Conservation (phyloP, 768 basidiomycete genomes). For the Thelephora ganbajun region DNA sequence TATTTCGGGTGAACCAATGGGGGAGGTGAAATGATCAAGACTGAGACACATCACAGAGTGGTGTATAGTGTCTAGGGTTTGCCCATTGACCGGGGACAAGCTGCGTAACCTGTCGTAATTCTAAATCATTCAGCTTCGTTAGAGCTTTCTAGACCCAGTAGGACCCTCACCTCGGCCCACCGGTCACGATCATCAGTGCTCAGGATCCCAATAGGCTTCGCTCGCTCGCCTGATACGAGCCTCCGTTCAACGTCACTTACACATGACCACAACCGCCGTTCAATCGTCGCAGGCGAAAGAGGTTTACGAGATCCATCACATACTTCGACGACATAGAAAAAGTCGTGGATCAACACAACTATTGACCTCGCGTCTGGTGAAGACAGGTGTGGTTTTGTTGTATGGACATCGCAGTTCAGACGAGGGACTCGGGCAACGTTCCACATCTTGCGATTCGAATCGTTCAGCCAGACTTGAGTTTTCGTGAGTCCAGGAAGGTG, state of each 20-base stretch:
- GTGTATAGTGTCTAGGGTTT: slow-evolving; percentile 48
- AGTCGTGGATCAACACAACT: slow-evolving; percentile 61
- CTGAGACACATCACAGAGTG: slow-evolving; percentile 69
- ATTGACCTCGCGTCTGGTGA: slow-evolving; percentile 42
- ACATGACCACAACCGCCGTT: slow-evolving; percentile 28
- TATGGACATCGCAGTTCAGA: slow-evolving; percentile 47
- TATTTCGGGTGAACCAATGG: neutral
- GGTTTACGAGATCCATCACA: slow-evolving; percentile 25
- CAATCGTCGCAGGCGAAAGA: slow-evolving; percentile 27
- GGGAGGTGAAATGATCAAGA: slow-evolving; percentile 50
- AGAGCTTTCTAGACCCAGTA: neutral
- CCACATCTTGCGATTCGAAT: slow-evolving; percentile 49
- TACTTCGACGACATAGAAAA: slow-evolving; percentile 66
- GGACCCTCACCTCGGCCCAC: slow-evolving; percentile 56
- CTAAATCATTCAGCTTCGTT: slow-evolving; percentile 20
- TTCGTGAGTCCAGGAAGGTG: neutral
- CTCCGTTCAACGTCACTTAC: slow-evolving; percentile 45
- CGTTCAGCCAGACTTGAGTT: slow-evolving; percentile 50
- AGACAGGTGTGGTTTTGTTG: slow-evolving; percentile 28
- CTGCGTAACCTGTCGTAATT: slow-evolving; percentile 58
- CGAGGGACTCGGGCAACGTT: slow-evolving; percentile 68
- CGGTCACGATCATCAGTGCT: slow-evolving; percentile 70
- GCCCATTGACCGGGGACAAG: slow-evolving; percentile 49
- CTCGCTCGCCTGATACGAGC: slow-evolving; percentile 34
- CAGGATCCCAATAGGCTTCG: slow-evolving; percentile 53